A percentile compares a stretch with the other conserved stretches of the same genome.
Evolutionary conservation across 2,329 filamentous ascomycete species (phyloP).

Genomic region (Reticulascus tulasneorum): DNA sequence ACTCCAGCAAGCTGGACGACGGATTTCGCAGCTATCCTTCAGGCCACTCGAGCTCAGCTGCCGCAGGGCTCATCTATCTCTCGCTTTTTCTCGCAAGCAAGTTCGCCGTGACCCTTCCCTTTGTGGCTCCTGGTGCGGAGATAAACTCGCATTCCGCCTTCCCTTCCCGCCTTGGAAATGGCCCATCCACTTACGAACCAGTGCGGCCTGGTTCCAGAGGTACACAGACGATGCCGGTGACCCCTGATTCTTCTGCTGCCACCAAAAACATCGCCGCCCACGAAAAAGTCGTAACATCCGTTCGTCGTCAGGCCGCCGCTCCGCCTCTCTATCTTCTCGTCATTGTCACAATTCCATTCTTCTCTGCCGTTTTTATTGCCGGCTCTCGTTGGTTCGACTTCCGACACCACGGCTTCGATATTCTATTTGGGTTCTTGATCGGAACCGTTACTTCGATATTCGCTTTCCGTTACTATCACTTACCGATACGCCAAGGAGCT

Average conservation of each 20-base stretch:
- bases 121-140: conserved; percentile 51
- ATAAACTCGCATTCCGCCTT: conserved; percentile 59
- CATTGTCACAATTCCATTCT: conserved; percentile 67
- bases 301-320: conserved; percentile 71
- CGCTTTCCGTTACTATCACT: conserved; percentile 80
- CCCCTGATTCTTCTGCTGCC: conserved; percentile 10
- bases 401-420: conserved; percentile 89
- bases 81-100: conserved; percentile 84
- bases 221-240: conserved; percentile 19
- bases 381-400: conserved; percentile 84
- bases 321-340: conserved; percentile 77
- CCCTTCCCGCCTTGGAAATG: conserved; percentile 63
- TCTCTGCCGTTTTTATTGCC: conserved; percentile 74
- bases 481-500: conserved; percentile 72
- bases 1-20: conserved; percentile 62
- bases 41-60: conserved; percentile 60
- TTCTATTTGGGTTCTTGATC: conserved; percentile 78
- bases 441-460: conserved; percentile 69
- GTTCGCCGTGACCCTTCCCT: conserved; percentile 70
- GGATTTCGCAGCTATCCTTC: conserved; percentile 75
- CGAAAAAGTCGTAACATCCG: conserved; percentile 40
- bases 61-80: conserved; percentile 78
- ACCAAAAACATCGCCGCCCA: conserved; percentile 27
- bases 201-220: conserved; percentile 9
- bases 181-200: conserved; percentile 30